A percentile compares a stretch with the other conserved stretches of the same genome.
Evolutionary conservation across 2,329 filamentous ascomycete species (phyloP).

Genomic region (Hypocrella siamensis): DNA sequence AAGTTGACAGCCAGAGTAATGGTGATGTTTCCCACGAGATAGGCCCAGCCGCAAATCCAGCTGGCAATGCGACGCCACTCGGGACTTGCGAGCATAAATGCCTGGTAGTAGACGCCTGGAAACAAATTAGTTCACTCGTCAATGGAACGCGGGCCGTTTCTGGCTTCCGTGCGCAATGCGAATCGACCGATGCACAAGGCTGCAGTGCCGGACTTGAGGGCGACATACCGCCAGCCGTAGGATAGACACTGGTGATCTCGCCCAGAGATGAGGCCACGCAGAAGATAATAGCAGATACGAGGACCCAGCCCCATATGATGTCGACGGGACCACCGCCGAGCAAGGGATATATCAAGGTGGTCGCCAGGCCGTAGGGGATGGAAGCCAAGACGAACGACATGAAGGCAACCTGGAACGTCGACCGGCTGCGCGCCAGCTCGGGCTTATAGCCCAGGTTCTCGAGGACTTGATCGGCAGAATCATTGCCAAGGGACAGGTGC

Average conservation of each 20-base stretch:
- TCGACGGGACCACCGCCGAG: constrained; percentile 50
- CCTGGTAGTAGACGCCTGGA: constrained; percentile 55
- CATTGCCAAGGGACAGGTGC: constrained; percentile 12
- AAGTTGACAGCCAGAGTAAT: constrained; percentile 77
- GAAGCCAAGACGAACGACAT: constrained; percentile 65
- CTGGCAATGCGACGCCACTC: constrained; percentile 46
- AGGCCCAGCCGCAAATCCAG: constrained; percentile 63
- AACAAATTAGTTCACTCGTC: too few species aligned
- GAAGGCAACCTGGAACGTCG: constrained; percentile 54
- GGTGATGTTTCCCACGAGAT: constrained; percentile 65
- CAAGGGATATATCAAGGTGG: constrained; percentile 52
- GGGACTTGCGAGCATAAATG: constrained; percentile 54
- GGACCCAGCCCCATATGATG: constrained; percentile 60
- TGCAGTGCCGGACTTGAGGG: neutral
- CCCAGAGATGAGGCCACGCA: constrained; percentile 56
- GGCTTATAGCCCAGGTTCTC: constrained; percentile 51
- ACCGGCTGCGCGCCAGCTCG: constrained; percentile 47
- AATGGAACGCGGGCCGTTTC: neutral
- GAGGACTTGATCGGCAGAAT: constrained; percentile 45
- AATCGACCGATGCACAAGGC: too few species aligned
- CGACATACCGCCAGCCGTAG: constrained; percentile 49
- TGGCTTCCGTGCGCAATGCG: too few species aligned
- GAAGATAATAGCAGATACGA: constrained; percentile 52
- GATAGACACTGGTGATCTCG: constrained; percentile 62
- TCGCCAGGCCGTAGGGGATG: constrained; percentile 58